Base-by-base conservation (phyloP, 805 yeast genomes). In the Zygosaccharomyces bailii region DNA sequence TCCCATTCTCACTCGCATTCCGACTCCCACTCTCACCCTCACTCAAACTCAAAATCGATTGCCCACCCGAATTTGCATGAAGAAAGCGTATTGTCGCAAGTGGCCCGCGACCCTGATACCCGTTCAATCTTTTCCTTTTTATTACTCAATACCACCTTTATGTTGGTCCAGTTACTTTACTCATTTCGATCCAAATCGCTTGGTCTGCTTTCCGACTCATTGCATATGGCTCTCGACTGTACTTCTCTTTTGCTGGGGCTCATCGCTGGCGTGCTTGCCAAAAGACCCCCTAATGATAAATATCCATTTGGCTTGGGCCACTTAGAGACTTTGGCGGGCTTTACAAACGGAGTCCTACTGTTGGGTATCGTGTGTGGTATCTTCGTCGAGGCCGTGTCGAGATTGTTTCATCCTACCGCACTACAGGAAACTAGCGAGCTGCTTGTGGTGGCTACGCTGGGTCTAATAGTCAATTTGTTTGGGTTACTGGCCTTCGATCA, bases 211-310 rank as follows among this genome's bases (percentile, higher is more conserved):
- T 88, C 96, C 14, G 99, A 93, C 60, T 88, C 96, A 1, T 73
- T 93, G 42, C 99, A 93, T 65, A 93, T 93, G 99, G 85, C 95
- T 2, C 72, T 93, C 44, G 99, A 93, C 65, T 93, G 99, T 63
- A 76, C 88, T 0, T 95, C 98, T 0, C 70, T 93, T 44, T 80
- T 93, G 2, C 76, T 93, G 23, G 99, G 99, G 0, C 70, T 93
- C 2, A 73, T 91, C 19, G 99, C 99, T 0, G 86, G 95, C 17
- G 74, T 79, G 10, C 66, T 80, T 42, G 72, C 84, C 2, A 80
- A 78, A 50, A 69, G 69, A 49, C 80, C 81, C 2, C 75, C 86
- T 4, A 77, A 77, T 46, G 74, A 82, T n/a, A 74, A 76, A 42
- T 91, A 77, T 59, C 97, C 98, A 1, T 88, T 87, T 69, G 96